Base-by-base conservation (phyloP, 2,329 filamentous ascomycete genomes). In the Ceratocystis colombiana region DNA sequence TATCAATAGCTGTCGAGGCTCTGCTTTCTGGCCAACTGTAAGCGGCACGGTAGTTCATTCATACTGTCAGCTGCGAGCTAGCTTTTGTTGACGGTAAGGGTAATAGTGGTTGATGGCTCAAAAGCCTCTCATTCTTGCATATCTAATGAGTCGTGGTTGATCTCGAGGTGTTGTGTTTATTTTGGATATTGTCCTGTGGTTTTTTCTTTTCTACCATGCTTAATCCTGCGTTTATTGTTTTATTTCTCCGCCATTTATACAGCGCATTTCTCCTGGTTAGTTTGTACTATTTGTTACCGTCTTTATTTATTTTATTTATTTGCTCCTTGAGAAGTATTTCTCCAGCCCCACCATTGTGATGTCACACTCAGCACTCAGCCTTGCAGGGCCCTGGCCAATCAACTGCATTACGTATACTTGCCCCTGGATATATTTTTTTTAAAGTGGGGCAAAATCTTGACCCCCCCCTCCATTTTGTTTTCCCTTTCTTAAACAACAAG, bases 1-100 rank as follows among this genome's bases (percentile, higher is more conserved):
- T 33, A 48, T 22, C 48, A 28, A 64, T 62, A 65, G 89, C 89
- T 70, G 92, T 89, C 67, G 89, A 92, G 76, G 88, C 88, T 64
- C 80, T 92, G 69, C 79, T 93, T 64, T 89, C 88, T 61, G 89
- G 89, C 63, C 86, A 90, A 73, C 77, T 92, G 71, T 92, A 82
- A 74, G 73, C 46, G 17, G 10, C 12, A 12, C 0, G 37, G 37
- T 41, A 41, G 37, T 41, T 4, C 12, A 41, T 41, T 12, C 10
- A 41, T 3, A 15, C 37, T 41, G 37, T 12, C 22, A 17, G 37
- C 46, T 33, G 5, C 37, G 10, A 20, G 20, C n/a, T 15, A 12
- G 20, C 2, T 62, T n/a, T 5, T 48, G 61, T 17, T 28, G 48
- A 15, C 8, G 48, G 20, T 25, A 5, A 10, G 20, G 20, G 37